These are phyloP conservation scores for Suhomyces yuchorum DNA, from an alignment of 1,139 yeast genomes.

Conservation along the genomic window DNA sequence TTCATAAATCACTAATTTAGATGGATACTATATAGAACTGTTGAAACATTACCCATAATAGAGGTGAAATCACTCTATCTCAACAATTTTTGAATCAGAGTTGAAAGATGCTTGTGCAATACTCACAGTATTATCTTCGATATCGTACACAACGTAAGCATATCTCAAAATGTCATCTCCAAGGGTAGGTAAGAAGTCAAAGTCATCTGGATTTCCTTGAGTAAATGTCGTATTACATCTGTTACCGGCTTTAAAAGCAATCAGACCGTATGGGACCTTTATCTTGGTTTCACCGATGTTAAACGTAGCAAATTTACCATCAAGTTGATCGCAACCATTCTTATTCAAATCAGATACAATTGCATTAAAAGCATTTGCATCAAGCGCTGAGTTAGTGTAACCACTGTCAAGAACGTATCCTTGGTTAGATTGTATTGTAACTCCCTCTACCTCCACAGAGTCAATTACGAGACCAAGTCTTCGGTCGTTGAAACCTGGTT, in stretches of 20 bases:
- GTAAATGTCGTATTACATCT: neutral
- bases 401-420: slow-evolving; percentile 9
- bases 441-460: neutral
- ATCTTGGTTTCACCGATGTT: slow-evolving; percentile 5
- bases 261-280: slow-evolving; percentile 5
- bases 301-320: neutral
- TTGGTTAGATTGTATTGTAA: neutral
- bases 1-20: too few relatives aligned
- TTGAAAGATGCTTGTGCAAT: slow-evolving; percentile 23
- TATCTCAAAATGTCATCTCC: slow-evolving; percentile 26
- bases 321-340: slow-evolving; percentile 7
- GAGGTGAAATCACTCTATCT: neutral
- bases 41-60: too few relatives aligned
- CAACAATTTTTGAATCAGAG: slow-evolving; percentile 14
- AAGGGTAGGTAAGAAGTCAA: slow-evolving; percentile 12
- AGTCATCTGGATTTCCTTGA: neutral
- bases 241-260: neutral
- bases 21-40: too few relatives aligned
- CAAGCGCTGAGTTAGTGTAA: slow-evolving; percentile 2
- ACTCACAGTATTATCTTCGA: slow-evolving; percentile 21
- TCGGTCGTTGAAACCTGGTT: neutral
- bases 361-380: neutral
- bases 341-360: neutral
- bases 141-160: slow-evolving; percentile 26
- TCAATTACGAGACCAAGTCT: slow-evolving; percentile 6